Conservation (phyloP, 2,329 filamentous ascomycete genomes). For the Tolypocladium sp. region DNA sequence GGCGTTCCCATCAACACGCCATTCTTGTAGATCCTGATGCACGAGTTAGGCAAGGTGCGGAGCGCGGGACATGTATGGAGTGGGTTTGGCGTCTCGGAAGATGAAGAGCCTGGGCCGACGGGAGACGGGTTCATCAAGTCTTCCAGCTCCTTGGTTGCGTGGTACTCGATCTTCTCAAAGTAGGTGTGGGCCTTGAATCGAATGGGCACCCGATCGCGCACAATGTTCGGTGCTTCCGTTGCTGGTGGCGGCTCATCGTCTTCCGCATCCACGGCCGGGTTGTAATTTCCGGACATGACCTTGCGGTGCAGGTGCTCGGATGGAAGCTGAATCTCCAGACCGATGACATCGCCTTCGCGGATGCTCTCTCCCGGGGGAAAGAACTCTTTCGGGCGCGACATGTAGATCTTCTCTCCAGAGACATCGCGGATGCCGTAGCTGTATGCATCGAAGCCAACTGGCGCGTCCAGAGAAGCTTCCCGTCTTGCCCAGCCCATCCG, state of each 20-base stretch:
- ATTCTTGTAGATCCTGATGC: constrained; percentile 89
- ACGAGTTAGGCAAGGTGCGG: constrained; percentile 76
- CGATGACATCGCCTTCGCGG: constrained; percentile 85
- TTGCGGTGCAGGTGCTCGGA: constrained; percentile 80
- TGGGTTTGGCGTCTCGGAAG: constrained; percentile 53
- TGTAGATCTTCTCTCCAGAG: constrained; percentile 83
- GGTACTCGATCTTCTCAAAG: constrained; percentile 88
- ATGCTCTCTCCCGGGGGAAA: constrained; percentile 72
- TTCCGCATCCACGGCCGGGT: constrained; percentile 67
- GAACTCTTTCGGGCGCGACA: constrained; percentile 87
- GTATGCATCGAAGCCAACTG: constrained; percentile 82
- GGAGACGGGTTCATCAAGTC: constrained; percentile 67
- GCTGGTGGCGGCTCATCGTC: constrained; percentile 46
- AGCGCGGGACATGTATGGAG: constrained; percentile 68
- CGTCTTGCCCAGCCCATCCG: constrained; percentile 80
- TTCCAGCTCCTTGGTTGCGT: constrained; percentile 79
- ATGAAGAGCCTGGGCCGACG: constrained; percentile 31
- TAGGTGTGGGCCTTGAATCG: constrained; percentile 89
- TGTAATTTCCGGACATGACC: constrained; percentile 78
- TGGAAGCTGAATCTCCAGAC: constrained; percentile 84
- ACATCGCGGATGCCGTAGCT: constrained; percentile 90
- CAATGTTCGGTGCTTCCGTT: constrained; percentile 65
- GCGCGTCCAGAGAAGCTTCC: constrained; percentile 73
- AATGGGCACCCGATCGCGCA: constrained; percentile 91
- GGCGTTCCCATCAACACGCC: constrained; percentile 77